Conservation (phyloP, 2,329 filamentous ascomycete species). For the Curvularia lunata region DNA sequence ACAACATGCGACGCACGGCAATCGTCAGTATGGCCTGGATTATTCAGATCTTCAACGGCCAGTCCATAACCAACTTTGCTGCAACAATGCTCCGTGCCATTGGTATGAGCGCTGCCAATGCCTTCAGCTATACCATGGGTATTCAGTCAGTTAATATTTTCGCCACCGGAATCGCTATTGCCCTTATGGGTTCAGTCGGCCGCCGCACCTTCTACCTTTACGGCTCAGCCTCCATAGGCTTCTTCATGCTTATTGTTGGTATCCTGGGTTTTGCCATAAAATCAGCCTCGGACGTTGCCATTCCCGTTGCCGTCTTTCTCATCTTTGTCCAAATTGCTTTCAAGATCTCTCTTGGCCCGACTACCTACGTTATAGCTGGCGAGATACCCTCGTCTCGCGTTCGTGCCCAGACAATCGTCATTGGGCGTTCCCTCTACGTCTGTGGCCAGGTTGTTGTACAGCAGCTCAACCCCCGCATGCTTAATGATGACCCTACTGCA, state of each 20-base stretch:
- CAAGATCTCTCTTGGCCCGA: conserved; percentile 68
- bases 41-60: conserved; percentile 44
- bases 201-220: conserved; percentile 51
- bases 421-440: conserved; percentile 60
- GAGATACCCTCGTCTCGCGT: conserved; percentile 81
- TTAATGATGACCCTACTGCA: conserved; percentile 19
- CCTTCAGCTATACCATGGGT: conserved; percentile 54
- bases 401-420: conserved; percentile 85
- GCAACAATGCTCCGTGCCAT: conserved; percentile 53
- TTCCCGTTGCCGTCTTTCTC: conserved; percentile 22
- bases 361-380: conserved; percentile 82
- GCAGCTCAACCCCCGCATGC: conserved; percentile 21
- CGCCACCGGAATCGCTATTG: conserved; percentile 78
- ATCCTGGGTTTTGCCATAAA: conserved; percentile 21
- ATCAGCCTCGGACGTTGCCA: conserved; percentile 17
- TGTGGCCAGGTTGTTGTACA: conserved; percentile 39
- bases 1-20: conserved; percentile 59
- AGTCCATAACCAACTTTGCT: conserved; percentile 30
- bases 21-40: conserved; percentile 59
- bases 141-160: conserved; percentile 69
- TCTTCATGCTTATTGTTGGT: conserved; percentile 10
- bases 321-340: conserved; percentile 24
- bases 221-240: too few relatives aligned
- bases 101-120: conserved; percentile 43
- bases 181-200: conserved; percentile 76